phyloP scores from a whole-genome alignment of 2,329 filamentous ascomycete species.

The Fusarium metavorans region DNA sequence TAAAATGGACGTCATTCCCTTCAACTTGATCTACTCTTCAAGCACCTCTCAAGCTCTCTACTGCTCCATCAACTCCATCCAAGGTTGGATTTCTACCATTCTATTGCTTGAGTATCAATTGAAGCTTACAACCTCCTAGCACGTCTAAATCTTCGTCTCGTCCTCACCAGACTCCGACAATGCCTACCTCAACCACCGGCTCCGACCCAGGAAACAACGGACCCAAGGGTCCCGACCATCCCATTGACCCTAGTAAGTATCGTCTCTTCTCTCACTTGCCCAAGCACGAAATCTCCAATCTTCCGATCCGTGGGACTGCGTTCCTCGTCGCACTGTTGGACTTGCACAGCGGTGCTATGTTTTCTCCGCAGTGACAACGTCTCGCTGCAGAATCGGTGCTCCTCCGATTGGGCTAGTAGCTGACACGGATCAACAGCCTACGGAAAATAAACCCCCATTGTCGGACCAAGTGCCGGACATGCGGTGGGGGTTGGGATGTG shows the following conservation, averaged over 20 bases:
- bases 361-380: constrained; percentile 18
- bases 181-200: constrained; percentile 4
- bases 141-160: not conserved
- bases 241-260: constrained; percentile 29
- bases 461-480: not conserved
- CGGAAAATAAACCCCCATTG: constrained; percentile 14
- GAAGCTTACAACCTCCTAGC: not conserved
- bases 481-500: not conserved
- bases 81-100: not conserved
- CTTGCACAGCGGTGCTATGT: constrained; percentile 13
- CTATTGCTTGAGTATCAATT: not conserved
- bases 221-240: constrained; percentile 10
- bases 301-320: not conserved
- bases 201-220: constrained; percentile 20
- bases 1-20: constrained; percentile 12
- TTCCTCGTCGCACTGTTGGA: constrained; percentile 9
- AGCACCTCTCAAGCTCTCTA: not conserved
- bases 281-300: not conserved
- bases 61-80: not conserved
- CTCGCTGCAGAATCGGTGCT: constrained; percentile 11
- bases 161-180: constrained; percentile 3
- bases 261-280: not conserved
- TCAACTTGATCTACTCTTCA: not conserved
- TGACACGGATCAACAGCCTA: constrained; percentile 19
- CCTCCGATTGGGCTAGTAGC: constrained; percentile 5